Evolutionary conservation across 768 basidiomycete genomes (phyloP), one percentile per base, ranked within the genome.

Genomic region (Xanthoconium purpureum): DNA sequence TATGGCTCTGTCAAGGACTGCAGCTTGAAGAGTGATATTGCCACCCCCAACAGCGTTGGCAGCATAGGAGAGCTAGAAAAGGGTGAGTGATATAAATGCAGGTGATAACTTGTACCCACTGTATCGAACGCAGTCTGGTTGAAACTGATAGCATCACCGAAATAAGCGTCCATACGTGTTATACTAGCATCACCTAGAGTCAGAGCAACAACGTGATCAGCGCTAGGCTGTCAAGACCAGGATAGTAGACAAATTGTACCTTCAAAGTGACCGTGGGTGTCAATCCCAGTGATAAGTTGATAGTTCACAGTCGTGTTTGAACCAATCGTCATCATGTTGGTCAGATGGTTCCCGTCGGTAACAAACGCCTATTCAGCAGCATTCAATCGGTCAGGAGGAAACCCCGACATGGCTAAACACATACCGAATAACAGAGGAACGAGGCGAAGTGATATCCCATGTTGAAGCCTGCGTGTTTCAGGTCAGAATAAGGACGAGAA

Each of bases 291-390:
- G 40, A 52, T 50, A 40, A 56, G 18, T 24, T 42, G 14, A 32
- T 9, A 32, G 0, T 54, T 18, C 15, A 24, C 43, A 12, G 66
- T 66, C 7, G 49, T 40, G 15, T 66, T 66, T 37, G 54, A 54
- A 44, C 58, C 65, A 12, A 66, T 67, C 49, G 52, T 65, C 66
- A 66, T 66, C 57, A 62, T 44, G 28, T 67, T 67, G 9, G 65
- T 66, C 54, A 65, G 49, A 17, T 59, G 63, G 33, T 68, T 66
- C 6, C 65, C 65, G 17, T 66, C 65, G 2, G 66, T 60, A 28
- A 66, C 6, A 17, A 66, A 66, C 24, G 60, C 54, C 60, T 68
- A n/a, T n/a, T n/a, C n/a, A n/a, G n/a, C n/a, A n/a, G n/a, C n/a
- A n/a, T n/a, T n/a, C n/a, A n/a, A n/a, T n/a, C n/a, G n/a, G n/a